Evolutionary conservation across 805 yeast species (phyloP).

Genomic region (Clavispora fructus): DNA sequence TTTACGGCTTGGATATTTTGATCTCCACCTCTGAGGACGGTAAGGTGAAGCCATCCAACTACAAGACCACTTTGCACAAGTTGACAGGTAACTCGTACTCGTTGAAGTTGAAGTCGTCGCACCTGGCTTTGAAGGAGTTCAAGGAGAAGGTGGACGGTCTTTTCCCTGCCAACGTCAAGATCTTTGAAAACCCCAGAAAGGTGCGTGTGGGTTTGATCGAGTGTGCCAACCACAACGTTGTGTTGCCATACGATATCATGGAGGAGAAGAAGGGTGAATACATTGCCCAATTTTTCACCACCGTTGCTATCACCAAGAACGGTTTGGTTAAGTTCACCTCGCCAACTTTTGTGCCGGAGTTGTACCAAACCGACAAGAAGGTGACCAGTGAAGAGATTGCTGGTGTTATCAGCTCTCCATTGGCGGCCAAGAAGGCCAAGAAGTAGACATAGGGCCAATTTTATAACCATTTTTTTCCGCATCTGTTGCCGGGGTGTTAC

Average conservation of each 20-base stretch:
- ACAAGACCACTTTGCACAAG: conserved; percentile 66
- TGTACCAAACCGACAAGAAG: conserved; percentile 52
- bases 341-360: conserved; percentile 44
- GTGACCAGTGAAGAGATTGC: conserved; percentile 46
- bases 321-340: conserved; percentile 63
- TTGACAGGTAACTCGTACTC: conserved; percentile 64
- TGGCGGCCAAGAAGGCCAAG: conserved; percentile 11
- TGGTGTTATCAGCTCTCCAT: conserved; percentile 11
- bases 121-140: conserved; percentile 59
- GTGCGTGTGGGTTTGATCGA: conserved; percentile 72
- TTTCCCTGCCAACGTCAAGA: conserved; percentile 66
- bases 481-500: too few species aligned
- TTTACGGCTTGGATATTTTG: conserved; percentile 69
- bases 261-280: conserved; percentile 62
- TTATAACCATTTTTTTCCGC: background rate
- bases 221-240: conserved; percentile 61
- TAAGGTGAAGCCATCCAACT: conserved; percentile 54
- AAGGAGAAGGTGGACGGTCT: conserved; percentile 55
- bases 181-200: conserved; percentile 63
- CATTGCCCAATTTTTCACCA: conserved; percentile 69
- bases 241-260: conserved; percentile 63
- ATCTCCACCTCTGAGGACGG: conserved; percentile 62
- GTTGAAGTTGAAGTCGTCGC: conserved; percentile 67
- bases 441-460: conserved; percentile 1
- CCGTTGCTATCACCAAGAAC: conserved; percentile 68